A percentile compares a stretch with the other conserved stretches of the same genome.
phyloP scores from a whole-genome alignment of 495 filamentous ascomycete genomes.

The Platismatia glauca region DNA sequence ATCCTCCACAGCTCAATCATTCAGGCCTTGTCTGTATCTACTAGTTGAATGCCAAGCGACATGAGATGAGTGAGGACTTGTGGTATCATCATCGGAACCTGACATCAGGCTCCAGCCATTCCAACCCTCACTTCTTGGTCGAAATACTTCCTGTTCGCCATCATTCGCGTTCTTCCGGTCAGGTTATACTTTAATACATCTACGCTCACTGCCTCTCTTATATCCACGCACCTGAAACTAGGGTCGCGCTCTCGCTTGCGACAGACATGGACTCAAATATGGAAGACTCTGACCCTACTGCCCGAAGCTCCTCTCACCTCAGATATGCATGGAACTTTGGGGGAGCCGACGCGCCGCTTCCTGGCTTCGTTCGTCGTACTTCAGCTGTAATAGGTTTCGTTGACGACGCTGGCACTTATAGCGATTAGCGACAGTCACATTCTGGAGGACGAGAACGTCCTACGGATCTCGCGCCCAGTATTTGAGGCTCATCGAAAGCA shows the following conservation, averaged over 20 bases:
- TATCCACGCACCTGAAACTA: background rate
- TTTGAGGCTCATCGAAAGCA: background rate
- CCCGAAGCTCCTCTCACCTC: background rate
- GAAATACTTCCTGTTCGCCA: background rate
- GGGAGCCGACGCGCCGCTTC: background rate
- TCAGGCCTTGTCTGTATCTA: background rate
- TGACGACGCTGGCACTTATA: background rate
- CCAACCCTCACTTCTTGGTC: background rate
- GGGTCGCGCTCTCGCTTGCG: background rate
- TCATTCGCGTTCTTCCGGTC: background rate
- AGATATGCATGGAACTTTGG: background rate
- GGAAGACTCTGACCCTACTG: background rate
- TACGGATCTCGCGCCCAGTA: too few species aligned
- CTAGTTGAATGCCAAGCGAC: background rate
- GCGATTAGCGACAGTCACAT: slow-evolving; percentile 7
- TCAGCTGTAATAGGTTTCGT: background rate
- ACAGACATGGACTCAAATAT: background rate
- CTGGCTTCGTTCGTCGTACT: background rate
- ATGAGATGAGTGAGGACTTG: background rate
- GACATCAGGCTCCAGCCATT: background rate
- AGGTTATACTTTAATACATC: background rate
- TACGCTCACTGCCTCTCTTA: background rate
- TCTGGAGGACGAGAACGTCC: background rate
- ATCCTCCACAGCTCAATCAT: background rate
- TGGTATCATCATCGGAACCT: background rate